Base-by-base conservation (phyloP, 306 rosid genomes). In the Albizia julibrissin region DNA sequence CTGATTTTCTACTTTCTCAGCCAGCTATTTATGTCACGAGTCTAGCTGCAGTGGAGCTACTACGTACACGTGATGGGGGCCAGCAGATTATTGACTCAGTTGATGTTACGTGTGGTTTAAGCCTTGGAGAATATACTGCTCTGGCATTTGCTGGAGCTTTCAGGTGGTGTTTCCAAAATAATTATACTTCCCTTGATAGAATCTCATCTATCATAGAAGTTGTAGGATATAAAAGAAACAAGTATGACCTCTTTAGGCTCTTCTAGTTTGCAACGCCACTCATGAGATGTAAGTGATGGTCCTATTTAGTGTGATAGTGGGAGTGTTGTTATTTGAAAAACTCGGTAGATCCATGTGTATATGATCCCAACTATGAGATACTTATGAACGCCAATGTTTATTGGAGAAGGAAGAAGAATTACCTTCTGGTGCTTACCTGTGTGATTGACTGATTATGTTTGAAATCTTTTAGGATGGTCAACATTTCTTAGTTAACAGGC, bases 1-100 rank as follows among this genome's bases (percentile, higher is more conserved):
- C 59, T 72, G 61, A 74, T 52, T 56, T 39, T 76, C 43, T 72
- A 22, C 68, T 74, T 87, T 86, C 90, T 82, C 98, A 96, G 99
- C 99, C 99, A n/a, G 98, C 98, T 77, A 89, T 96, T 70, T 96
- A 93, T 65, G 99, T 96, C 78, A 92, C 97, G 42, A 92, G 99
- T 87, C 97, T 96, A 71, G 99, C 99, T 73, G 98, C 99, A 59
- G 94, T 95, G 52, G 99, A 95, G 91, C 85, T 95, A 66, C 94
- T 95, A 73, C 94, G 97, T 77, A 88, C 84, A 5, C 90, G 92
- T 14, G 94, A 95, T 64, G 99, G 97, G 80, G 99, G 98, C 43
- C 97, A 91, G 85, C 91, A 90, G 85, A 93, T 95, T 80, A 92
- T 95, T 84, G 98, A 93, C 64, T 91, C 92, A 39, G 97, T 95